phyloP scores from a whole-genome alignment of 164 flowering plant genomes.

The Magnolia officinalis region DNA sequence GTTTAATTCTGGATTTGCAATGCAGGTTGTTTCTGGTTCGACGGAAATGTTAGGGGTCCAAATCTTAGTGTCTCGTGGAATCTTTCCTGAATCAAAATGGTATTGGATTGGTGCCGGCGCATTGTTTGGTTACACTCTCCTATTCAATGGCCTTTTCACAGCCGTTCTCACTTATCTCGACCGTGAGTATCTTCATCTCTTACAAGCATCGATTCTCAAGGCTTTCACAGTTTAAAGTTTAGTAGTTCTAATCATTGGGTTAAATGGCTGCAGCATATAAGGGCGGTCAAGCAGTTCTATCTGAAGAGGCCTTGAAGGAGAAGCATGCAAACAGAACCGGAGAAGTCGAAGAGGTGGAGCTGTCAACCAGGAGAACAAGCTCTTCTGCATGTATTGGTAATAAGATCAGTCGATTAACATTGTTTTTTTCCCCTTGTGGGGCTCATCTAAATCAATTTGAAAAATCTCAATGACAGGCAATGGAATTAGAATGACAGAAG shows the following conservation, averaged over 20 bases:
- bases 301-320: conserved; percentile 1
- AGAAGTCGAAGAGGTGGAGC: conserved; percentile 8
- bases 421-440: too few species aligned
- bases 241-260: not conserved
- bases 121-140: conserved; percentile 23
- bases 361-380: conserved; percentile 14
- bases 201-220: not conserved
- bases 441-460: too few species aligned
- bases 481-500: conserved; percentile 11
- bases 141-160: conserved; percentile 27
- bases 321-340: conserved; percentile 15
- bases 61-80: conserved; percentile 25
- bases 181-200: conserved; percentile 22
- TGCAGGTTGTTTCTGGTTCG: conserved; percentile 12
- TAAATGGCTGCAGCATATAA: not conserved
- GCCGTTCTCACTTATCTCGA: conserved; percentile 27
- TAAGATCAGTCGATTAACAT: not conserved
- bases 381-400: conserved; percentile 10
- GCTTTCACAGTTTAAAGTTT: not conserved
- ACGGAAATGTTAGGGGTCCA: conserved; percentile 23
- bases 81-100: conserved; percentile 33
- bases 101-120: conserved; percentile 40
- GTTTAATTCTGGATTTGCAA: not conserved
- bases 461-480: not conserved
- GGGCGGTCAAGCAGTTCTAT: conserved; percentile 7